A percentile compares a stretch with the other conserved stretches of the same genome.
phyloP scores from a whole-genome alignment of 2,329 filamentous ascomycete genomes.

The Fusarium nygamai region DNA sequence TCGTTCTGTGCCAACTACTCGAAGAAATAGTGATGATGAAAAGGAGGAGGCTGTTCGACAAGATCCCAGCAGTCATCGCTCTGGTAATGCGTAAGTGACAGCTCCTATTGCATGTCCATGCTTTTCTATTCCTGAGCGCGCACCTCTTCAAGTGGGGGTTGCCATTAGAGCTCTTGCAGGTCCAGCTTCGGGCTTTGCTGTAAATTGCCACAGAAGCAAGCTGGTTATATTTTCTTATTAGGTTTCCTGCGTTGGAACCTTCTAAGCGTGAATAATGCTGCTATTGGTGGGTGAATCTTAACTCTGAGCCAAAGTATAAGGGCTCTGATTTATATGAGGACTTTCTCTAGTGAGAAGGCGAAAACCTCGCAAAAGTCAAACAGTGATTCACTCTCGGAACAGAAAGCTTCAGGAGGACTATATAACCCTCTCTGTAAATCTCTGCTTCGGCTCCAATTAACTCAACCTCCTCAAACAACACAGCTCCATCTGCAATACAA shows the following conservation, averaged over 20 bases:
- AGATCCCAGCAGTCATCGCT: conserved; percentile 76
- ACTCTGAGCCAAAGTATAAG: not conserved
- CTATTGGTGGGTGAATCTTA: not conserved
- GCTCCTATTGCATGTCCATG: not conserved
- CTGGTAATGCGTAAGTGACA: conserved; percentile 79
- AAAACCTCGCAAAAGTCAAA: not conserved
- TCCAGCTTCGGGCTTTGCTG: not conserved
- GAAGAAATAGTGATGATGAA: conserved; percentile 91
- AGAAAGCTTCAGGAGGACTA: conserved; percentile 5
- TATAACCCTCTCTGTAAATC: conserved; percentile 13
- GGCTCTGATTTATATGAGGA: not conserved
- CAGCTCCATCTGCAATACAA: not conserved
- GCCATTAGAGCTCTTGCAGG: not conserved
- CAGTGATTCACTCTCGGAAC: conserved; percentile 26
- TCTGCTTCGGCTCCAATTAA: not conserved
- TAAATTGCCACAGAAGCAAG: not conserved
- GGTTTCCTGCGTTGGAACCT: not conserved
- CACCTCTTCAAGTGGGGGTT: conserved; percentile 15
- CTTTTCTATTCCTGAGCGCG: not conserved
- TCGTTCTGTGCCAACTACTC: conserved; percentile 85
- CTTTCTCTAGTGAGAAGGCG: conserved; percentile 18
- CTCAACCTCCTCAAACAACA: not conserved
- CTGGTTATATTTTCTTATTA: not conserved
- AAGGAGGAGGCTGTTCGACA: conserved; percentile 79
- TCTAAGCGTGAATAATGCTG: not conserved